phyloP scores from a whole-genome alignment of 2,329 filamentous ascomycete species.

The Cytospora leucostoma region DNA sequence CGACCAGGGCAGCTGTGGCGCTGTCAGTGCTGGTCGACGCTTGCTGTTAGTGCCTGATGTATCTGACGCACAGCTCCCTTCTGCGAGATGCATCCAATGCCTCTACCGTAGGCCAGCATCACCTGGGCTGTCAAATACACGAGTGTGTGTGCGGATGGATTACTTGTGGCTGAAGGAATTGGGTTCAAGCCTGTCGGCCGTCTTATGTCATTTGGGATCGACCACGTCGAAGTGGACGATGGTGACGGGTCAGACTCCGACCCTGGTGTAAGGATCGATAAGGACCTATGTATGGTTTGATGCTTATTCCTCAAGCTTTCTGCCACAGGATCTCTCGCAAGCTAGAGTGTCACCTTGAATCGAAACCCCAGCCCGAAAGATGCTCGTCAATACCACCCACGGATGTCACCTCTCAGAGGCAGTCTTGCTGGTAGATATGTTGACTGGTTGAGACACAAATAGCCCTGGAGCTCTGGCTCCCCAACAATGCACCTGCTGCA shows the following conservation, averaged over 20 bases:
- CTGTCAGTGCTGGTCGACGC: slow-evolving; percentile 11
- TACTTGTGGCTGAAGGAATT: not conserved
- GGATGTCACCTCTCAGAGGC: slow-evolving; percentile 3
- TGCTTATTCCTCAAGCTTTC: not conserved
- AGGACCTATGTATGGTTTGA: slow-evolving; percentile 1
- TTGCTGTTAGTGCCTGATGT: slow-evolving; percentile 18
- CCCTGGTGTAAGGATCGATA: slow-evolving; percentile 10
- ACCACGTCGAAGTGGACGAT: not conserved
- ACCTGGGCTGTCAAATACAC: too few relatives aligned
- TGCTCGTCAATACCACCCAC: slow-evolving; percentile 15
- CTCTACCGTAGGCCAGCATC: not conserved
- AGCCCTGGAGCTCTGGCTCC: not conserved
- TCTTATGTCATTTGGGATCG: slow-evolving; percentile 15
- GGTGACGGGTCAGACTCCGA: slow-evolving; percentile 12
- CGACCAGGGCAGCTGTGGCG: slow-evolving; percentile 19
- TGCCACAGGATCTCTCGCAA: not conserved
- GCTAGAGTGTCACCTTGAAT: not conserved
- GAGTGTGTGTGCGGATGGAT: not conserved
- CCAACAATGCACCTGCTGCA: not conserved
- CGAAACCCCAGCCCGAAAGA: slow-evolving; percentile 5
- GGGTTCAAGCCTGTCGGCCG: slow-evolving; percentile 8
- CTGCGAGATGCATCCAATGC: slow-evolving; percentile 6
- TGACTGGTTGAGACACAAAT: not conserved
- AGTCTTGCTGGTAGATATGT: slow-evolving; percentile 9
- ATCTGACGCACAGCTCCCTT: not conserved